Conservation (phyloP, 352 stramenopile species). For the Phytophthora nicotianae region DNA sequence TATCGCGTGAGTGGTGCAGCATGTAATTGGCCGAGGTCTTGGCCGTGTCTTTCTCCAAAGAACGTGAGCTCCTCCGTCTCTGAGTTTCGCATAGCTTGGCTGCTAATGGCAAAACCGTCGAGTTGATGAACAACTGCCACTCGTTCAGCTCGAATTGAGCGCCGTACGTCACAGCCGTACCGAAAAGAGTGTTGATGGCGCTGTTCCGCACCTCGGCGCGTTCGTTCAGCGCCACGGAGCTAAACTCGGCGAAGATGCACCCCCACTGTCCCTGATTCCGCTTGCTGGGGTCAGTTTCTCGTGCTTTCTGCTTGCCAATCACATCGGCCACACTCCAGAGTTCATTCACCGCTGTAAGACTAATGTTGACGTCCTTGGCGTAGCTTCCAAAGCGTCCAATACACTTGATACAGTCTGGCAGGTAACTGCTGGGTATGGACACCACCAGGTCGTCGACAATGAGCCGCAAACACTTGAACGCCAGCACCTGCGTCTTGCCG, state of each 20-base stretch:
- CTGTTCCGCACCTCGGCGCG: constrained; percentile 96
- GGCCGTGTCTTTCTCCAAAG: constrained; percentile 14
- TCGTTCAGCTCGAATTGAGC: constrained; percentile 89
- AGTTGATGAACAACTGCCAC: constrained; percentile 94
- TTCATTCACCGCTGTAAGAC: constrained; percentile 96
- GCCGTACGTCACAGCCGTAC: constrained; percentile 95
- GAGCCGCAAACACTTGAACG: constrained; percentile 96
- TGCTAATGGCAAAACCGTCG: constrained; percentile 93
- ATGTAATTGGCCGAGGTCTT: constrained; percentile 50
- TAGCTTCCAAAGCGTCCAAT: constrained; percentile 94
- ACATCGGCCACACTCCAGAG: constrained; percentile 94
- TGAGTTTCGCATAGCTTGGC: constrained; percentile 58
- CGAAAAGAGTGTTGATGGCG: constrained; percentile 97
- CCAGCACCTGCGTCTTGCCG: constrained; percentile 77
- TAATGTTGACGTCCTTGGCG: constrained; percentile 97
- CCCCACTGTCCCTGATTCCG: constrained; percentile 55
- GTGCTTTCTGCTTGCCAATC: constrained; percentile 64
- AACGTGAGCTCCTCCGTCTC: constrained; percentile 18
- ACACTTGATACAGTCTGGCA: constrained; percentile 89
- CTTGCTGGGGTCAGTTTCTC: constrained; percentile 20
- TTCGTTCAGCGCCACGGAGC: constrained; percentile 90
- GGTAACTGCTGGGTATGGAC: constrained; percentile 71
- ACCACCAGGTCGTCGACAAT: constrained; percentile 97
- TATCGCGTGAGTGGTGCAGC: constrained; percentile 97
- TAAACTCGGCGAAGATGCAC: constrained; percentile 81